These are phyloP conservation scores for Cladosporium colombiae DNA, from an alignment of 2,329 filamentous ascomycete genomes.

Conservation along the genomic window DNA sequence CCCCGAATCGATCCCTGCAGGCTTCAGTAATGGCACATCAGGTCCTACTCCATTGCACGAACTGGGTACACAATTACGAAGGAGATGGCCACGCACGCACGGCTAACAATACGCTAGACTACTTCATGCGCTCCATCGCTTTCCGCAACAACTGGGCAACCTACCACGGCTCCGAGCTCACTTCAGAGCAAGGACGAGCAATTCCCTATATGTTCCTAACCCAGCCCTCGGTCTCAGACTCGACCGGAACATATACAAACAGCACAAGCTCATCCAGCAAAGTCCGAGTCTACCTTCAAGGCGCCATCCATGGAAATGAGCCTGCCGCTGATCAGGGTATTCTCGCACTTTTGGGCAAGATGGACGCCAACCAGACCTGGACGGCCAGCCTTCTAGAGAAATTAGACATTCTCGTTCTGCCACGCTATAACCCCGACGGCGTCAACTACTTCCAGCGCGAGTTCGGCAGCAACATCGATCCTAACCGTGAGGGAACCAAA, in stretches of 20 bases:
- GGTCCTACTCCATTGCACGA: constrained; percentile 27
- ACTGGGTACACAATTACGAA: constrained; percentile 17
- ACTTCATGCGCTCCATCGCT: constrained; percentile 24
- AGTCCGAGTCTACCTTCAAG: constrained; percentile 41
- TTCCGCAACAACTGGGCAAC: constrained; percentile 25
- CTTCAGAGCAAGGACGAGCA: constrained; percentile 25
- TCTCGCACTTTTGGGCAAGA: constrained; percentile 39
- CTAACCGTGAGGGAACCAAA: constrained; percentile 32
- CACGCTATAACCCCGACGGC: constrained; percentile 26
- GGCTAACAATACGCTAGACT: constrained; percentile 28
- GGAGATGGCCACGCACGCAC: background rate
- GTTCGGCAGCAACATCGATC: constrained; percentile 28
- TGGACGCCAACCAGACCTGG: constrained; percentile 29
- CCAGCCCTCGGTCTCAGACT: constrained; percentile 14
- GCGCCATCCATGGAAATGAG: constrained; percentile 41
- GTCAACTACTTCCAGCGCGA: constrained; percentile 30
- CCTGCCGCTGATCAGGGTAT: constrained; percentile 41
- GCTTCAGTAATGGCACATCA: constrained; percentile 27
- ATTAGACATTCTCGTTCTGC: constrained; percentile 32
- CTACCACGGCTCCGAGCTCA: constrained; percentile 24
- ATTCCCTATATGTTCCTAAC: constrained; percentile 24
- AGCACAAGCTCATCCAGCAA: constrained; percentile 27
- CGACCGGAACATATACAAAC: constrained; percentile 22
- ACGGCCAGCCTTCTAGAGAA: constrained; percentile 10
- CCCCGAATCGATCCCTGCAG: constrained; percentile 23